Conservation (phyloP, 108 stramenopile genomes). For the Fragilariopsis cylindrus region DNA sequence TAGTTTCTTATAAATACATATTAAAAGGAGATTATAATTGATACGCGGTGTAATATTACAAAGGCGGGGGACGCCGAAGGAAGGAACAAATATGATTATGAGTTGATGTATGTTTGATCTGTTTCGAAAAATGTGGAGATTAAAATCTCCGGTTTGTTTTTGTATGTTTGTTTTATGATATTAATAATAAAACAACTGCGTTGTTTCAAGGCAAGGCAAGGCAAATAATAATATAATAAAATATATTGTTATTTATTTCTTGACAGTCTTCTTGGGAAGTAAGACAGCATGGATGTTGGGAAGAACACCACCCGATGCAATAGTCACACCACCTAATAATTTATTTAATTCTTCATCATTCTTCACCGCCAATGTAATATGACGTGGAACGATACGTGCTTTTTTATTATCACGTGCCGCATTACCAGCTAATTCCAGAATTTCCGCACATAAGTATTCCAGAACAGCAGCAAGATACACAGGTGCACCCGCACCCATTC, state of each 20-base stretch:
- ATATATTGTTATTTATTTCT: not conserved
- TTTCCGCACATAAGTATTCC: slow-evolving; percentile 94
- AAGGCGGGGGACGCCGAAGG: no score
- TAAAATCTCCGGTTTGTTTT: slow-evolving; percentile 22
- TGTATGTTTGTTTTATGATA: not conserved
- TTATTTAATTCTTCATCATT: slow-evolving; percentile 96
- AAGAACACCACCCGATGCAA: slow-evolving; percentile 94
- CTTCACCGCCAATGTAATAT: slow-evolving; percentile 93
- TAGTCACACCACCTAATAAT: slow-evolving; percentile 91
- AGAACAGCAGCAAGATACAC: slow-evolving; percentile 95
- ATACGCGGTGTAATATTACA: no score
- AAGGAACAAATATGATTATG: no score
- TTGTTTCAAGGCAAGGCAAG: not conserved
- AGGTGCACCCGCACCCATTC: slow-evolving; percentile 93
- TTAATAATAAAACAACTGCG: not conserved
- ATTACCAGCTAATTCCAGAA: slow-evolving; percentile 94
- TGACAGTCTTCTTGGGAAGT: slow-evolving; percentile 85
- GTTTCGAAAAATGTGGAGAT: slow-evolving; percentile 12
- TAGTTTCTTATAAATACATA: no score
- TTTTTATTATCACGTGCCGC: slow-evolving; percentile 98
- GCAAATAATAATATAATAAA: no score
- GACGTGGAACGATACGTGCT: slow-evolving; percentile 91
- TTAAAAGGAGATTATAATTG: no score
- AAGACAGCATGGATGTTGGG: slow-evolving; percentile 98
- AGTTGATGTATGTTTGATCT: not conserved